Evolutionary conservation across 2,329 filamentous ascomycete species (phyloP), one percentile per base, ranked within the genome.

Genomic region (Endoconidiophora laricicola): DNA sequence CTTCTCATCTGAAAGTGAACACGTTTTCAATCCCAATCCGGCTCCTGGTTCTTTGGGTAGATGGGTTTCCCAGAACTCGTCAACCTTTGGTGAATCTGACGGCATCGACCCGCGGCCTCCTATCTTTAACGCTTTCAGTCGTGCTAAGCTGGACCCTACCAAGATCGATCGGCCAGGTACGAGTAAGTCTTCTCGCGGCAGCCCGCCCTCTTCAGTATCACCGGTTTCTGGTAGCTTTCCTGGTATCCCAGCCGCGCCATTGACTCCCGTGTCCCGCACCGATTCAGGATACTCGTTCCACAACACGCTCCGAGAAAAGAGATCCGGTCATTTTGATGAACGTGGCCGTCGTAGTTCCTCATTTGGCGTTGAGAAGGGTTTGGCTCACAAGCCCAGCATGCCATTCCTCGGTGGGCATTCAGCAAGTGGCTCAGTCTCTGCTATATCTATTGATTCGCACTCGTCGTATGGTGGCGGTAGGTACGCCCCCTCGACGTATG

Each of bases 231-330:
- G 75, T 33, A 78, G 76, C 57, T 94, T 94, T 61, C 83, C 86
- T 6, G 76, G 79, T 0, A 69, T 86, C 64, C 82, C 84, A 3
- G 38, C 51, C 3, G 47, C 51, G 9, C 51, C 51, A n/a, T 74
- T 75, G 2, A 90, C 85, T 2, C 82, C 85, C 0, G 76, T 84
- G n/a, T 94, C 87, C 4, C 76, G 87, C 14, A 93, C 83, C 59
- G 91, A 98, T 61, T 95, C 90, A 3, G 90, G 86, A 1, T 93
- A 91, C 63, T 84, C 86, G 36, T 69, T 94, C 50, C 81, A 88
- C 55, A 79, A 84, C 16, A 94, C 86, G 3, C 69, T 98, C 52
- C 79, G 87, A 29, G 91, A 96, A 66, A 98, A 96, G 69, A 78
- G 90, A 47, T 96, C 91, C 2, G 88, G 85, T 1, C 86, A 95